phyloP scores from a whole-genome alignment of 805 yeast species.

The Cyberlindnera amylophila region DNA sequence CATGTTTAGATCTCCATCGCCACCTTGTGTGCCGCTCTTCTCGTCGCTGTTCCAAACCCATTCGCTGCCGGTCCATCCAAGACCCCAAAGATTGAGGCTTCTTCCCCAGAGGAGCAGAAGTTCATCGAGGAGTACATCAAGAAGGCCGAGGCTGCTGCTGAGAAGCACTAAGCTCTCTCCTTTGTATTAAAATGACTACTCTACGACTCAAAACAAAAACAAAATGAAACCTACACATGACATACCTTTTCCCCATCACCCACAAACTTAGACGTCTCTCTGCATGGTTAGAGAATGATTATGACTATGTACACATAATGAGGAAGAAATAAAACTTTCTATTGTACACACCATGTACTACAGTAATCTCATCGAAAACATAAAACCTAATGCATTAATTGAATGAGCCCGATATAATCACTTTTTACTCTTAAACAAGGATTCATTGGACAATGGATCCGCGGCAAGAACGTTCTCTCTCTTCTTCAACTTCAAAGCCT shows the following conservation, averaged over 20 bases:
- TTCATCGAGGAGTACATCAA: constrained; percentile 68
- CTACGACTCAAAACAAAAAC: too few species aligned
- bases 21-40: constrained; percentile 67
- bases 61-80: constrained; percentile 37
- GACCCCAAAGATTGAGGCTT: constrained; percentile 64
- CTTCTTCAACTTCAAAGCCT: constrained; percentile 67
- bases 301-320: constrained; percentile 11
- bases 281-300: constrained; percentile 8
- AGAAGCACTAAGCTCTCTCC: constrained; percentile 31
- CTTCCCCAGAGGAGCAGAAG: constrained; percentile 84
- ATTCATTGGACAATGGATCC: constrained; percentile 81
- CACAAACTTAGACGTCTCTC: constrained; percentile 6
- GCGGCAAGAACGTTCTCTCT: constrained; percentile 70
- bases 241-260: background rate
- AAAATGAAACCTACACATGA: too few species aligned
- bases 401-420: background rate
- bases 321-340: background rate
- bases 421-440: constrained; percentile 51
- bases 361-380: too few species aligned
- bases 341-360: too few species aligned
- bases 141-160: constrained; percentile 36
- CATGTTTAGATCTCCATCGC: constrained; percentile 61
- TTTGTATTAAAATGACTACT: too few species aligned
- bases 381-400: background rate
- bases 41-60: constrained; percentile 69